Base-by-base conservation (phyloP, 2,329 filamentous ascomycete species). In the Stagonosporopsis chrysanthemi region DNA sequence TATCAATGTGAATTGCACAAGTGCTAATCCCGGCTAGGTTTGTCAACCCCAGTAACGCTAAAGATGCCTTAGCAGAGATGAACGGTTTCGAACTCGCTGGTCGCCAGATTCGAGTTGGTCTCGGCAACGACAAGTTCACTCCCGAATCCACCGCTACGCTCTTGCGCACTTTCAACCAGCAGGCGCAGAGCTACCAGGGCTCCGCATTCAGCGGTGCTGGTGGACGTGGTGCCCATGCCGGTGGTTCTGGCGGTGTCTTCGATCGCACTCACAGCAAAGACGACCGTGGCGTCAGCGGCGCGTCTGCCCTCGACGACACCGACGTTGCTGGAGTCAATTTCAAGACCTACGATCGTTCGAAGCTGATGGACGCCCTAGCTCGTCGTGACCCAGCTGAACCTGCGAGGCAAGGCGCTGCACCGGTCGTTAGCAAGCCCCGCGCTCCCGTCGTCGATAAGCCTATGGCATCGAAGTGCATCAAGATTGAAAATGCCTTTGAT, bases 111-210 rank as follows among this genome's bases (percentile, higher is more conserved):
- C 92, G 95, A 76, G 96, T 99, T 78, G 95, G 95, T 79, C 91
- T 99, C 82, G 95, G 95, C 80, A 99, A 97, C 83, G 95, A 99
- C 90, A 98, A 98, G 87, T 98, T 98, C 81, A 98, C 93, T 80
- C 90, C 93, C 74, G 95, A 98, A 82, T 95, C 92, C 79, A 97
- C 92, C 79, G 90, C 92, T 77, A 93, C 91, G 80, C 86, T 96
- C 76, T 83, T 96, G 75, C 92, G 96, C 82, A 92, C 92, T 80
- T 96, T 96, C 83, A 90, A 92, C 78, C 88, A 82, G 73, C 81
- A 80, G 69, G 69, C 65, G 36, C 71, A 68, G 64, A 77, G 87
- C 79, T 95, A 88, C 77, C 92, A 96, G 82, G 92, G 92, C 75
- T 97, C 93, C 62, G 87, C 90, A 48, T 97, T 97, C 78, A 96